Base-by-base conservation (phyloP, 306 rosid species). In the Potentilla sterilis region DNA sequence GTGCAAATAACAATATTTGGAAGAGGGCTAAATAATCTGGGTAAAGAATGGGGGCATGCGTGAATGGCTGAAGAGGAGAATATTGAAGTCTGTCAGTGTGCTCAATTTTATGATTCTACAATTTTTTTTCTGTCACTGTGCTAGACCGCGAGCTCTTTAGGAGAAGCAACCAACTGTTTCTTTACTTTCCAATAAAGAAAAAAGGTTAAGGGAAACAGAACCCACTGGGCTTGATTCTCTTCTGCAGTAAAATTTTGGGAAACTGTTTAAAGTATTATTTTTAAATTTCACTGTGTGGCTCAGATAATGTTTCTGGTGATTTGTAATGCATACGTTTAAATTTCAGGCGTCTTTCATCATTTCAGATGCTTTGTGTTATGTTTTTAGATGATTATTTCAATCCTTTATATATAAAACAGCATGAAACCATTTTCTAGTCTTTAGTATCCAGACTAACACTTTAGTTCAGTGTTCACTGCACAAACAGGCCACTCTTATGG, bases 401-500 rank as follows among this genome's bases (percentile, higher is more conserved):
- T 57, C 19, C 15, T n/a, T 46, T 28, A 9, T 21, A 22, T 41
- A 42, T 21, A 8, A 18, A 24, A 58, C 43, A 24, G 55, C 18
- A 58, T 61, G 59, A 10, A 66, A 18, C 55, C 8, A 14, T 61
- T 81, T 38, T 76, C 70, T 55, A 19, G 51, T 77, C 38, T 34
- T n/a, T 16, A 54, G 22, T 67, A 32, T 76, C 68, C 80, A 66
- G 49, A 80, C 81, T 57, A 32, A 48, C 68, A 24, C 49, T 24
- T 69, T 67, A 52, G 77, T 76, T 55, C 82, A 85, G 86, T 82
- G 80, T 73, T 59, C 70, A 76, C 68, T 73, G 35, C 81, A 66
- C 81, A 67, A 77, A 48, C 84, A 66, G 86, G 84, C 22, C 82
- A 74, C 52, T 79, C 75, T 73, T 73, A 77, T 61, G 86, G 78